These are phyloP conservation scores for Tuctoria greenei DNA, from an alignment of 176 grass and related monocot genomes.

Conservation along the genomic window DNA sequence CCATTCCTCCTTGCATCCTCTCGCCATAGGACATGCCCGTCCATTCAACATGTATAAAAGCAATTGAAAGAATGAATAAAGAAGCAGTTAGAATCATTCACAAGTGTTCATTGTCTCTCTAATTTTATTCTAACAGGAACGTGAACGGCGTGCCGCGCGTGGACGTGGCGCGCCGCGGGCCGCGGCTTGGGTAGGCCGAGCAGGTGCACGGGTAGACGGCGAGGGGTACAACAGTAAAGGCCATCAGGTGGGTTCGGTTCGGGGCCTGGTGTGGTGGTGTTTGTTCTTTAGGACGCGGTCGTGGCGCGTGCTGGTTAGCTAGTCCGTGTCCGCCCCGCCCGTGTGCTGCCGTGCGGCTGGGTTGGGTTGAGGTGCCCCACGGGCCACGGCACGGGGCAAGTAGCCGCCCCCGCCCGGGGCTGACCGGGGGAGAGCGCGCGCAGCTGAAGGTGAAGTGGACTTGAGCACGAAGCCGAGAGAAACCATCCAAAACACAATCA, in stretches of 20 bases:
- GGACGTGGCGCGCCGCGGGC: slow-evolving; percentile 8
- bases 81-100: too few relatives aligned
- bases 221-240: slow-evolving; percentile 29
- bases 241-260: not conserved
- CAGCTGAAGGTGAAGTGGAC: not conserved
- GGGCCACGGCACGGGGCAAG: not conserved
- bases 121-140: too few relatives aligned
- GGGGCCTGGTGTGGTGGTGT: not conserved
- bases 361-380: not conserved
- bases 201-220: not conserved
- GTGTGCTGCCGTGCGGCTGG: not conserved
- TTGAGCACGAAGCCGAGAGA: not conserved
- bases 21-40: too few relatives aligned
- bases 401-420: slow-evolving; percentile 61
- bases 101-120: too few relatives aligned
- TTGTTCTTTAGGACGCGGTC: not conserved
- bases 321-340: not conserved
- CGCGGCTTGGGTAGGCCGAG: not conserved
- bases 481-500: not conserved
- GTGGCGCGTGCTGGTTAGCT: not conserved
- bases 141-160: not conserved
- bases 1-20: too few relatives aligned
- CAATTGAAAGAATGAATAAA: too few relatives aligned
- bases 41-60: too few relatives aligned
- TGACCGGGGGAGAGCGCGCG: not conserved